Base-by-base conservation (phyloP, 495 filamentous ascomycete species). In the Hypoxylon subgilvum region DNA sequence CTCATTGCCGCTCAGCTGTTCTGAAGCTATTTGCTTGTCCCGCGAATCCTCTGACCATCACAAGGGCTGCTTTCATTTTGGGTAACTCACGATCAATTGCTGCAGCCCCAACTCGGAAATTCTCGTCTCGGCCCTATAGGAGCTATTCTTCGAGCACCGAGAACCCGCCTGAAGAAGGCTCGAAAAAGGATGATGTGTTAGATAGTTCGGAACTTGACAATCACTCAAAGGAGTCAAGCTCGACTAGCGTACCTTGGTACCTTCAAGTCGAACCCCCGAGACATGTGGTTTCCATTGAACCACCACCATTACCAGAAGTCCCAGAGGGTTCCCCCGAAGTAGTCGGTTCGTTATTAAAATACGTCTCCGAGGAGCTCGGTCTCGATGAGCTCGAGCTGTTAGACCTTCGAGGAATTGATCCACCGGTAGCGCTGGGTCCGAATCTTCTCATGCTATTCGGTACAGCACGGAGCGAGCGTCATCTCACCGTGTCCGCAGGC, bases 381-480 rank as follows among this genome's bases (percentile, higher is more conserved):
- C 77, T 98, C 35, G 89, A 95, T 69, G 77, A 88, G 36, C 74
- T 98, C 46, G 76, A 74, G 4, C 61, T 98, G 8, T 74, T 92
- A 43, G 94, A 98, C 69, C 80, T 97, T 16, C 90, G 94, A 45
- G 74, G 81, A 16, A 76, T 96, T 39, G 89, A 96, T 65, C 92
- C 90, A 0, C 88, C 94, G 0, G 84, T 94, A 1, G 91, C 92
- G 0, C 79, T 97, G 28, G 94, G 94, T 6, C 82, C 90, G 12
- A 88, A 91, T 65, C 81, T 96, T 30, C 79, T 98, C 23, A 97
- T 97, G 94, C 70, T 97, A 30, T 77, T 97, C 57, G 92, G 90
- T n/a, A 95, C 91, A 13, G 91, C 93, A 16, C 86, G 95, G 40
- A 93, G 90, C 55, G 90, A 96, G 63, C 92, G 91, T 50, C 95